Conservation (phyloP, 2,329 filamentous ascomycete species). For the Teratosphaeria gauchensis region DNA sequence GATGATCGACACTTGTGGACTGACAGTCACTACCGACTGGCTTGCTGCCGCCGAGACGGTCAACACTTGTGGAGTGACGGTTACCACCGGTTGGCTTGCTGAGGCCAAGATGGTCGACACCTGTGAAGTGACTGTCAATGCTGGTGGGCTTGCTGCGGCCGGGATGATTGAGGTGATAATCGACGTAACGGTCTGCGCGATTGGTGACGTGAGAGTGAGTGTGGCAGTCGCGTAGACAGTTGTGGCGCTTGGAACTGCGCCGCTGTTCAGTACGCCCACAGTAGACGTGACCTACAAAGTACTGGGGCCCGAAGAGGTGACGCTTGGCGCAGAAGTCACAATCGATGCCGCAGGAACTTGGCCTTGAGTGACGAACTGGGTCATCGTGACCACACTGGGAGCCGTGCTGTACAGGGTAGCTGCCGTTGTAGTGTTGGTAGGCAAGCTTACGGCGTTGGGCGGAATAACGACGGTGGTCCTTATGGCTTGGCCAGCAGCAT, state of each 20-base stretch:
- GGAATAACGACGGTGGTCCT: not conserved
- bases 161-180: not conserved
- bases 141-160: not conserved
- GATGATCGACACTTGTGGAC: not conserved
- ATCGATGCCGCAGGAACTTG: not conserved
- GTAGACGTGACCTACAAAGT: not conserved
- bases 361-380: not conserved
- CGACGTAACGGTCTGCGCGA: not conserved
- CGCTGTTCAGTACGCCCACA: not conserved
- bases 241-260: not conserved
- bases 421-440: not conserved
- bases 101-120: too few relatives aligned
- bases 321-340: not conserved
- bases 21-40: too few relatives aligned
- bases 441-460: not conserved
- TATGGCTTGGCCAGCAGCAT: not conserved
- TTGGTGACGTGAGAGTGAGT: not conserved
- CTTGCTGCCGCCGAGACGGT: too few relatives aligned
- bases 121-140: not conserved
- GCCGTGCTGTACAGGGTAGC: not conserved
- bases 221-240: not conserved
- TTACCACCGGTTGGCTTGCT: too few relatives aligned
- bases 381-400: not conserved
- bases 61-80: not conserved
- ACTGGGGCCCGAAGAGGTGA: not conserved